Evolutionary conservation across 306 rosid species (phyloP), one percentile per base, ranked within the genome.

Genomic region (Clitoria ternatea): DNA sequence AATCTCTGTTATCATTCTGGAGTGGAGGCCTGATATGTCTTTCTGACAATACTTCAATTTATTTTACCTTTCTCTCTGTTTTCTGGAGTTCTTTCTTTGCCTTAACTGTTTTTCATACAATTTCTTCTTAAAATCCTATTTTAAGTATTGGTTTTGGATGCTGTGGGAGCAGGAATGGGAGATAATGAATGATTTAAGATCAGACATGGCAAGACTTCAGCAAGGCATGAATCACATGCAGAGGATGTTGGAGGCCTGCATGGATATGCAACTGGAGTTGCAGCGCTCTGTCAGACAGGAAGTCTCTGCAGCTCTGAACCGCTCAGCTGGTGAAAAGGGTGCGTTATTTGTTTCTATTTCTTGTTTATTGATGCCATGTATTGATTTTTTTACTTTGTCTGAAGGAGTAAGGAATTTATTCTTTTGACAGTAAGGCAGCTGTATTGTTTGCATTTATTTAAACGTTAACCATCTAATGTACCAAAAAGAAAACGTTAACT

Each of bases 171-270:
- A 95, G 99, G 99, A 91, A 73, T 95, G 99, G 99, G 99, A 95
- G 88, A 89, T 91, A 76, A 70, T 91, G 75, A 91, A 91, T 75
- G 99, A 95, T 80, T 84, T 95, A 69, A 83, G 96, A 80, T 81
- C 96, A 37, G 99, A 95, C 74, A 95, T 95, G 97, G 85, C 93
- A 32, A 86, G 96, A 82, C 99, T 95, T 83, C 99, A 95, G 81
- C 99, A 95, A 81, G 97, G 99, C 77, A 95, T 95, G 99, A 91
- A 88, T 76, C 99, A 95, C 84, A 91, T 95, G 99, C 99, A 95
- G 88, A 89, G 96, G 79, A 87, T 89, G 96, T 78, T 95, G 90
- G 99, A 95, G 83, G 97, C 99, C 29, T 95, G 99, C 91, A 95
- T 95, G 99, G 99, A 95, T 70, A 95, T 95, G 99, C 99, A 95